Evolutionary conservation across 768 basidiomycete species (phyloP).

Genomic region (Mycena leptocephala): DNA sequence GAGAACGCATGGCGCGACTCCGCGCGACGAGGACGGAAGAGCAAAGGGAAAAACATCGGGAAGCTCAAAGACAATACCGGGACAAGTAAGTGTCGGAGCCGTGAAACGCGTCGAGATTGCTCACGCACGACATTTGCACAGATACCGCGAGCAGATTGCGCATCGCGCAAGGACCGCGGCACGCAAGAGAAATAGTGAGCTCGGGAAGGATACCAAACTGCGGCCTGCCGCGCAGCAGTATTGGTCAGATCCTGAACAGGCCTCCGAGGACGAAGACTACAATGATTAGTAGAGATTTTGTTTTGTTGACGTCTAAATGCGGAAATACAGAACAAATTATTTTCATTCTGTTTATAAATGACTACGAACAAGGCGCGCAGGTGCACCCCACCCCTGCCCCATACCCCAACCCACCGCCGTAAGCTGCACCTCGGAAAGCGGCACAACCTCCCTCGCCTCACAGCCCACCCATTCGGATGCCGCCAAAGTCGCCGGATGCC

Average conservation of each 20-base stretch:
- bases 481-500: too few species aligned
- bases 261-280: too few species aligned
- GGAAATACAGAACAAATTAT: too few species aligned
- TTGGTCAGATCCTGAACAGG: neutral
- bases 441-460: too few species aligned
- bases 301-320: too few species aligned
- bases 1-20: neutral
- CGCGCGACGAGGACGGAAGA: neutral
- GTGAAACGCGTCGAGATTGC: neutral
- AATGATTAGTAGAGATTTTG: too few species aligned
- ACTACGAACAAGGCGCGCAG: too few species aligned
- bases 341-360: too few species aligned
- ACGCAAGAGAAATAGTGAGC: neutral
- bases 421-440: too few species aligned
- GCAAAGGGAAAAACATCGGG: neutral
- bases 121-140: neutral
- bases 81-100: neutral
- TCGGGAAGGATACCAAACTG: neutral
- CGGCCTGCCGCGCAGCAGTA: neutral
- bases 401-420: too few species aligned
- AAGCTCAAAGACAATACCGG: neutral
- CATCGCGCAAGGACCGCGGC: neutral
- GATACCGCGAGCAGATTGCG: neutral
- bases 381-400: too few species aligned
- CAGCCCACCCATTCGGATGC: too few species aligned